Evolutionary conservation across 768 basidiomycete genomes (phyloP).

Genomic region (Lanmaoa rubissima): DNA sequence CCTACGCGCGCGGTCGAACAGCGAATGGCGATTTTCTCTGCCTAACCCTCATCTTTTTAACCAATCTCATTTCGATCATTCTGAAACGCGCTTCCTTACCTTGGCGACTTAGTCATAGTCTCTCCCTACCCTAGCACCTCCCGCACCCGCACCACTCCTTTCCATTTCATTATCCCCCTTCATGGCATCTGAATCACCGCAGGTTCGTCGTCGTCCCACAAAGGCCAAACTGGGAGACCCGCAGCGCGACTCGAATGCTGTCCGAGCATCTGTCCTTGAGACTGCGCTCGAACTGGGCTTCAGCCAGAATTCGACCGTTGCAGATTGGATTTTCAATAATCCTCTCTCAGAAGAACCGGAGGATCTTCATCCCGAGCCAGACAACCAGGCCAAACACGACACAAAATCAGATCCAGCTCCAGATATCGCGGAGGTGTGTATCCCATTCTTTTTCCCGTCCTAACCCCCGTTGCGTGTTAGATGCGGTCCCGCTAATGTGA

Average conservation of each 20-base stretch:
- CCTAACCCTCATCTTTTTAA: slow-evolving; percentile 9
- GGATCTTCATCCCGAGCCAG: slow-evolving; percentile 26
- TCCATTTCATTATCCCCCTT: slow-evolving; percentile 6
- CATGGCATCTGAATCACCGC: slow-evolving; percentile 23
- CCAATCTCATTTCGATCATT: slow-evolving; percentile 13
- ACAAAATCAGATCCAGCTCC: slow-evolving; percentile 11
- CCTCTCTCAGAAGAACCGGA: slow-evolving; percentile 57
- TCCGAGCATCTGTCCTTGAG: slow-evolving; percentile 74
- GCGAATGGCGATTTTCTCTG: slow-evolving; percentile 24
- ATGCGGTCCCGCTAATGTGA: slow-evolving; percentile 8
- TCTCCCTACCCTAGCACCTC: neutral
- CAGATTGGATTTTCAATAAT: slow-evolving; percentile 73
- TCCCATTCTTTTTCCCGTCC: neutral
- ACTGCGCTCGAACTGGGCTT: slow-evolving; percentile 69
- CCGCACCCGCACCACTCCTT: slow-evolving; percentile 15
- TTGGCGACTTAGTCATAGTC: slow-evolving; percentile 1
- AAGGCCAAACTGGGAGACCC: slow-evolving; percentile 11
- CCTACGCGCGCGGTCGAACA: slow-evolving; percentile 8
- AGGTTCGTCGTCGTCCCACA: slow-evolving; percentile 30
- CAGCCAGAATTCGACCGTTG: slow-evolving; percentile 54
- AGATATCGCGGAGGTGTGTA: slow-evolving; percentile 32
- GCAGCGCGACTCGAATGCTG: slow-evolving; percentile 51
- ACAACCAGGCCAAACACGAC: neutral
- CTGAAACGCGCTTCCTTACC: slow-evolving; percentile 5
- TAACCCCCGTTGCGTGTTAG: neutral